Percentiles rank a stretch among this genome's conserved stretches.
Conservation (phyloP, 1,284 basidiomycete species). For the Boletus hoseneyae region DNA sequence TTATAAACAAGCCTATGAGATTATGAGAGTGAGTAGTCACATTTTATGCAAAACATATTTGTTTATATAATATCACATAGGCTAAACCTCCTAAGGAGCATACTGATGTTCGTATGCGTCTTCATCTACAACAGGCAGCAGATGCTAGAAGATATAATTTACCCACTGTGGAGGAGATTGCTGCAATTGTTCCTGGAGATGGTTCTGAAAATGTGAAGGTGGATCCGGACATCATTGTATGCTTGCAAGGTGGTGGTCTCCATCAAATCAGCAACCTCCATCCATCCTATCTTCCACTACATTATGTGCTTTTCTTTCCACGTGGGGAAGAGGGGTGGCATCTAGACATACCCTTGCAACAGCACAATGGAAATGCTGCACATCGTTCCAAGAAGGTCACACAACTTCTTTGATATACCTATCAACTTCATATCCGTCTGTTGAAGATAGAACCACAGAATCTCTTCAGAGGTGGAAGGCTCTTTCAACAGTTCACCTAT, state of each 20-base stretch:
- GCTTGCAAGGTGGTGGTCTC: constrained; percentile 13
- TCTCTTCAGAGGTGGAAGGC: constrained; percentile 36
- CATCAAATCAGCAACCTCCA: constrained; percentile 34
- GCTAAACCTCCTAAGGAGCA: constrained; percentile 4
- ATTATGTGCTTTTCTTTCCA: constrained; percentile 43
- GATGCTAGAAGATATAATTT: constrained; percentile 29
- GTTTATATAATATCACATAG: too few species aligned
- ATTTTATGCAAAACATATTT: too few species aligned
- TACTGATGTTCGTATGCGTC: neutral
- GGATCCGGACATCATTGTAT: constrained; percentile 10
- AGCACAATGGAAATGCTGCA: neutral
- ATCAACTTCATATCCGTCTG: constrained; percentile 6
- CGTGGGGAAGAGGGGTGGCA: constrained; percentile 33
- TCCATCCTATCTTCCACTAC: constrained; percentile 35
- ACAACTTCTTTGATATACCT: constrained; percentile 17
- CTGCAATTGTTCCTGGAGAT: constrained; percentile 25
- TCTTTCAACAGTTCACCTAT: constrained; percentile 41
- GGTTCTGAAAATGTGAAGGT: constrained; percentile 11
- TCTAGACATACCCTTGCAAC: neutral
- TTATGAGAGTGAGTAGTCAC: too few species aligned
- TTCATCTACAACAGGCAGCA: constrained; percentile 3
- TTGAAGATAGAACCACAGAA: constrained; percentile 6
- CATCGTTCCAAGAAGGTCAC: constrained; percentile 14
- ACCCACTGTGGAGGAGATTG: constrained; percentile 28
- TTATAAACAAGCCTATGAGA: too few species aligned